Evolutionary conservation across 2,329 filamentous ascomycete genomes (phyloP), one percentile per base, ranked within the genome.

Genomic region (Lecanosticta acicola): DNA sequence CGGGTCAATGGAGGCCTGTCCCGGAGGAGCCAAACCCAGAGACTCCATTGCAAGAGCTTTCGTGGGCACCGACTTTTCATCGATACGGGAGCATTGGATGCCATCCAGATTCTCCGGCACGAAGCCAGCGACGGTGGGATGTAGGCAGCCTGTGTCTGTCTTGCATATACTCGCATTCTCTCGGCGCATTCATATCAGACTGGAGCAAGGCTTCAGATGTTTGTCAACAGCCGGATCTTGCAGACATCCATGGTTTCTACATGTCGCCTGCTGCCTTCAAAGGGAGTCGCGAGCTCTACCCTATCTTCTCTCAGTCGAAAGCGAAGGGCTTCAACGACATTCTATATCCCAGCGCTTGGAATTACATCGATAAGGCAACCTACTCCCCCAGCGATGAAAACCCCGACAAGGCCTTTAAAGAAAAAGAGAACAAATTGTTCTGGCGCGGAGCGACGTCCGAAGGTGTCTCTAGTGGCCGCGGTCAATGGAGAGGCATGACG

Each of bases 171-270:
- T 76, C 77, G 0, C 84, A 90, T 58, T 84, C 85, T 0, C 68
- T 78, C 14, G 81, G 79, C 2, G 80, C 81, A 17, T 85, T 87
- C 57, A 68, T 88, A 4, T 69, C 72, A 3, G 74, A 85, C 55
- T 90, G 84, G 81, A 71, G 74, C 1, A 62, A 74, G 7, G 79
- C 83, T 3, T 75, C 81, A 4, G 77, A 87, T 38, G 74, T 84
- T 20, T 94, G 87, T 61, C 78, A 84, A 49, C 87, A 93, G 59
- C 84, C 87, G 1, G 87, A 93, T 53, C 70, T 91, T 24, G 77
- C 80, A 20, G 75, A 82, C 50, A 72, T 91, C 1, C 86, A 91
- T 57, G 84, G 85, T 34, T 80, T 91, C 59, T 80, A 86, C 61
- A 72, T 85, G 33, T 80, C 78, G 0, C 78, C 83, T 0, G 77